A percentile compares a stretch with the other conserved stretches of the same genome.
Evolutionary conservation across 2,329 filamentous ascomycete species (phyloP).

Genomic region (Monosporascus sp.): DNA sequence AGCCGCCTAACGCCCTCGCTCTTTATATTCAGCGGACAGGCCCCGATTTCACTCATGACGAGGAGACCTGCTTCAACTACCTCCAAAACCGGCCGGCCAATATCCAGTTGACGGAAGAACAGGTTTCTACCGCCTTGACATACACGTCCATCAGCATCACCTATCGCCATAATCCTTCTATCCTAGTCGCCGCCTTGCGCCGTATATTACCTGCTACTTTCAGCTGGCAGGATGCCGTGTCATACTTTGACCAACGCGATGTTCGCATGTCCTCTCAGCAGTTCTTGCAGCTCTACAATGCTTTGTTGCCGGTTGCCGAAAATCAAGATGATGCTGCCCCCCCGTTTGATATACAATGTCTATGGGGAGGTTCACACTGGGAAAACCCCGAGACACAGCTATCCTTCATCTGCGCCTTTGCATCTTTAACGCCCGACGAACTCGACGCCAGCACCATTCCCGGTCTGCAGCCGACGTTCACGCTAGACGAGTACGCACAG

Average conservation of each 20-base stretch:
- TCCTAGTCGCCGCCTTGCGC: slow-evolving; percentile 58
- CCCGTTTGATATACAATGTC: slow-evolving; percentile 72
- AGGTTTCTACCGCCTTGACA: slow-evolving; percentile 75
- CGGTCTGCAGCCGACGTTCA: slow-evolving; percentile 72
- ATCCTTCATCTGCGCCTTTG: slow-evolving; percentile 87
- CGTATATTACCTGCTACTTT: slow-evolving; percentile 59
- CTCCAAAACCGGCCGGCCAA: slow-evolving; percentile 48
- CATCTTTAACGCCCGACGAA: slow-evolving; percentile 67
- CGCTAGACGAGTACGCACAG: slow-evolving; percentile 49
- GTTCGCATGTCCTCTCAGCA: slow-evolving; percentile 72
- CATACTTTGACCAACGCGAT: slow-evolving; percentile 73
- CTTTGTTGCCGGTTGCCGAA: slow-evolving; percentile 65
- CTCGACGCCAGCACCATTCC: slow-evolving; percentile 84
- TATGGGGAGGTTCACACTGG: slow-evolving; percentile 86
- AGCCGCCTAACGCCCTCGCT: slow-evolving; percentile 51
- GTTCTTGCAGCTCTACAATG: slow-evolving; percentile 76
- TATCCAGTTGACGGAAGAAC: slow-evolving; percentile 69
- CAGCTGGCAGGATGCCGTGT: slow-evolving; percentile 66
- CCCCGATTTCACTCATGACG: slow-evolving; percentile 66
- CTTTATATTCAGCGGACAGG: slow-evolving; percentile 71
- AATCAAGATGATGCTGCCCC: slow-evolving; percentile 45
- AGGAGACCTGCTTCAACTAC: slow-evolving; percentile 58
- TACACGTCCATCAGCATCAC: slow-evolving; percentile 57
- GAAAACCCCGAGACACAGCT: slow-evolving; percentile 80
- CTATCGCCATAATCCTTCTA: slow-evolving; percentile 44